Base-by-base conservation (phyloP, 345 rosid genomes). In the Viola odorata region DNA sequence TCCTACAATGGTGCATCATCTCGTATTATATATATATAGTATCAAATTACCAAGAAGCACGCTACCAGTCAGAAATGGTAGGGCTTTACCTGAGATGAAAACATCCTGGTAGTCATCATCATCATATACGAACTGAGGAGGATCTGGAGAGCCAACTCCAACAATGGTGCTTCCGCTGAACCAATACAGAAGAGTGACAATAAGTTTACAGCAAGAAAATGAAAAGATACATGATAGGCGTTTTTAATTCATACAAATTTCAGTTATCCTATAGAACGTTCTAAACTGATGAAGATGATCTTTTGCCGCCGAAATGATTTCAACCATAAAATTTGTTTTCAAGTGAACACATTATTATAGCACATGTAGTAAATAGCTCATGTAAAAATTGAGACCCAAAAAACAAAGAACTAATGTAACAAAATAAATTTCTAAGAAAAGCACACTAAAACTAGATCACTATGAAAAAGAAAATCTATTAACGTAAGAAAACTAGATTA, bases 91-190 rank as follows among this genome's bases (percentile, higher is more conserved):
- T 68, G 97, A 86, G 70, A 88, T 68, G 75, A 90, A 94, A 37
- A 88, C 91, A 41, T 94, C 87, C 61, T 68, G 65, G 73, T 90
- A 86, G n/a, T 83, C 92, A 12, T 82, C 88, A 0, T 94, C 95
- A 51, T 94, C 83, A 12, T 90, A 86, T 51, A 94, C 50, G 66
- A 90, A 90, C 51, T 80, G 95, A 0, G 95, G 99, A 56, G 99
- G 96, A 72, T 94, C 97, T 14, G 92, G 96, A 47, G 95, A 94
- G 74, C 97, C 97, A 39, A 94, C 76, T 52, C 95, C 97, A 41
- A 94, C 89, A 37, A 94, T 88, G 57, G 97, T 90, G 82, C 97
- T 94, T 70, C 99, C 99, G 64, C 95, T 94, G 76, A 65, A 65
- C 67, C 48, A 73, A 58, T 56, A 67, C 62, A 23, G 45, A 44